These are phyloP conservation scores for Phialophora macrospora DNA, from an alignment of 2,329 filamentous ascomycete species.

Conservation along the genomic window DNA sequence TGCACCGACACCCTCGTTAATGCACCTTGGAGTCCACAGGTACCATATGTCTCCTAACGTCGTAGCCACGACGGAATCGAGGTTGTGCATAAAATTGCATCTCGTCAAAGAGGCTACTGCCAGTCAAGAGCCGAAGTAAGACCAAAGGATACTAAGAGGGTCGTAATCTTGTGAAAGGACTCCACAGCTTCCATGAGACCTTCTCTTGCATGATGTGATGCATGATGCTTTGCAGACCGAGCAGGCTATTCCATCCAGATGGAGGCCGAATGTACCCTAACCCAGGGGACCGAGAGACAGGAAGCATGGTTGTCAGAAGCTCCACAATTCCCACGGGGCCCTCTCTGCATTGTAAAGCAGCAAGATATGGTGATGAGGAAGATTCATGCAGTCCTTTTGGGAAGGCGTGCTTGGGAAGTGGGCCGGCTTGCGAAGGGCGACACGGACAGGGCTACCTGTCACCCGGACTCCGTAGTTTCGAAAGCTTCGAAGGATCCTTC, in stretches of 20 bases:
- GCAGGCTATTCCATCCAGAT: background rate
- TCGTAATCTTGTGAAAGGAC: background rate
- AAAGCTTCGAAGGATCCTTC: slow-evolving; percentile 18
- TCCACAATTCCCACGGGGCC: slow-evolving; percentile 5
- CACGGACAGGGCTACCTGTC: background rate
- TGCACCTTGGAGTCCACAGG: background rate
- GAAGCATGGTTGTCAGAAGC: slow-evolving; percentile 5
- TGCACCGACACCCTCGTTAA: background rate
- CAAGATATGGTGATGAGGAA: background rate
- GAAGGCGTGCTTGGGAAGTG: slow-evolving; percentile 1
- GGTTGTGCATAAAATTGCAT: background rate
- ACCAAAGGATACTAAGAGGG: background rate
- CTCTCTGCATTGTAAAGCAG: slow-evolving; percentile 16
- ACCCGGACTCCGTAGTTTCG: background rate
- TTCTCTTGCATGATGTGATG: slow-evolving; percentile 14
- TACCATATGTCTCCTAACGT: background rate
- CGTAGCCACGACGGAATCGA: background rate
- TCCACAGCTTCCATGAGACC: slow-evolving; percentile 15
- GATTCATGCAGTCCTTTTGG: background rate
- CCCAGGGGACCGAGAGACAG: background rate
- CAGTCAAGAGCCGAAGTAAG: background rate
- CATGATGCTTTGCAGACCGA: background rate
- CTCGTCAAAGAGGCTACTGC: background rate
- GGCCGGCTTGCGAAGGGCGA: background rate
- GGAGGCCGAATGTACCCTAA: slow-evolving; percentile 1